Evolutionary conservation across 768 basidiomycete genomes (phyloP).

Genomic region (Tylopilus sp.): DNA sequence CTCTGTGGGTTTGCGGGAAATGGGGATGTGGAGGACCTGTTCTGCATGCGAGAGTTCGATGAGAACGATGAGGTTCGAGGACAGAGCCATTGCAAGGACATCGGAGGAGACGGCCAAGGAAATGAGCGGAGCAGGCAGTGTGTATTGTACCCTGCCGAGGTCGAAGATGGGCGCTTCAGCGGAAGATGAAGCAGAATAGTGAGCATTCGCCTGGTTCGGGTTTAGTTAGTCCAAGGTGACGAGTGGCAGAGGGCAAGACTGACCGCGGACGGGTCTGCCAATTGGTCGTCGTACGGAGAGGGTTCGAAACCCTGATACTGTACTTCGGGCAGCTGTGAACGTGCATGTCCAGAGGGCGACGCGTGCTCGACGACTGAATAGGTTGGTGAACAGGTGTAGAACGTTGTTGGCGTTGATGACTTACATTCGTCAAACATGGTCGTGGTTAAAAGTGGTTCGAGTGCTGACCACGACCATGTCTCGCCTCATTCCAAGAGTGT

Average conservation of each 20-base stretch:
- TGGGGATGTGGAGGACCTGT: constrained; percentile 77
- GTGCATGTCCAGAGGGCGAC: constrained; percentile 40
- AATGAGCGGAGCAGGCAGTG: constrained; percentile 79
- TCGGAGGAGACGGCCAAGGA: constrained; percentile 85
- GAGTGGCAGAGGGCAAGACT: not conserved
- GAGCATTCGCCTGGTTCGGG: constrained; percentile 29
- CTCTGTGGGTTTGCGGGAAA: constrained; percentile 71
- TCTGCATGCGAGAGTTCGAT: constrained; percentile 89
- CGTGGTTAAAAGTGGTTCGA: constrained; percentile 2
- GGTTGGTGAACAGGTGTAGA: not conserved
- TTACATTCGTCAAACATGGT: constrained; percentile 69
- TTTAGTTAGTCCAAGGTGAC: constrained; percentile 11
- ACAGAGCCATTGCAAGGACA: constrained; percentile 78
- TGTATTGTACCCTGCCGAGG: constrained; percentile 85
- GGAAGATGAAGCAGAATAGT: constrained; percentile 29
- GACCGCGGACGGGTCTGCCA: constrained; percentile 33
- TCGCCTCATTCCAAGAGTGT: constrained; percentile 67
- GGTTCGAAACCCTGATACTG: constrained; percentile 90
- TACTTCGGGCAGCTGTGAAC: constrained; percentile 50
- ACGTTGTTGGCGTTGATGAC: constrained; percentile 17
- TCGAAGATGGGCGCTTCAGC: constrained; percentile 65
- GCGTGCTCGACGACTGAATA: constrained; percentile 83
- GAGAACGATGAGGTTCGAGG: constrained; percentile 73
- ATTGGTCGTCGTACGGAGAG: constrained; percentile 52
- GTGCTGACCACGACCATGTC: constrained; percentile 12